Evolutionary conservation across 2,329 filamentous ascomycete genomes (phyloP), one percentile per base, ranked within the genome.

Genomic region (Microcera coccophila): DNA sequence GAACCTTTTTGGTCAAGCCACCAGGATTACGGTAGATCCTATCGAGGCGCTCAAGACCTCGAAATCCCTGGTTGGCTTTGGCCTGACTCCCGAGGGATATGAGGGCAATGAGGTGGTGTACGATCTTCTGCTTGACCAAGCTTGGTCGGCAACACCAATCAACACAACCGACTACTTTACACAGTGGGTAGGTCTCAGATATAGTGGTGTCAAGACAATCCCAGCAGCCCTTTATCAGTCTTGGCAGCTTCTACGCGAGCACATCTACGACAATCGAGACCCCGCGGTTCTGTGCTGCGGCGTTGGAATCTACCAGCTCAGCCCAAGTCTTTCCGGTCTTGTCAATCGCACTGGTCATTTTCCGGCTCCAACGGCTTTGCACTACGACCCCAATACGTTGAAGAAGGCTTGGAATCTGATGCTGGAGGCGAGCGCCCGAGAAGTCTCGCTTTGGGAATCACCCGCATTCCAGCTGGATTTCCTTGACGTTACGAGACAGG

Each of bases 21-120:
- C n/a, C n/a, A n/a, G n/a, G n/a, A n/a, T n/a, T n/a, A n/a, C n/a
- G n/a, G n/a, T n/a, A n/a, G n/a, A 28, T 14, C 24, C 24, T 28
- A 64, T 71, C 14, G 58, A 65, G 32, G 72, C 72, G 0, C 55
- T 71, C 0, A 50, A 57, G 2, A 61, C 63, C 36, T 68, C 68
- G 0, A 56, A 54, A 2, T 67, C 62, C 1, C 57, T 75, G 31
- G 61, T 73, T 3, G 72, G 72, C 1, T 69, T 73, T 41, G 72
- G 72, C 3, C 57, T 70, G 4, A 71, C 68, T 3, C 68, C 69
- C 52, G 72, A 75, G 44, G 70, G 67, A 3, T 70, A 75, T 45
- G 71, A 73, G 51, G 72, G 72, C 15, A 75, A 75, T 43, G 70
- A 75, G 44, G 66, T 76, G 42, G 62, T 74, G 43, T 75, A 75